Conservation (phyloP, 2,329 filamentous ascomycete species). For the Xylariaceae sp. region DNA sequence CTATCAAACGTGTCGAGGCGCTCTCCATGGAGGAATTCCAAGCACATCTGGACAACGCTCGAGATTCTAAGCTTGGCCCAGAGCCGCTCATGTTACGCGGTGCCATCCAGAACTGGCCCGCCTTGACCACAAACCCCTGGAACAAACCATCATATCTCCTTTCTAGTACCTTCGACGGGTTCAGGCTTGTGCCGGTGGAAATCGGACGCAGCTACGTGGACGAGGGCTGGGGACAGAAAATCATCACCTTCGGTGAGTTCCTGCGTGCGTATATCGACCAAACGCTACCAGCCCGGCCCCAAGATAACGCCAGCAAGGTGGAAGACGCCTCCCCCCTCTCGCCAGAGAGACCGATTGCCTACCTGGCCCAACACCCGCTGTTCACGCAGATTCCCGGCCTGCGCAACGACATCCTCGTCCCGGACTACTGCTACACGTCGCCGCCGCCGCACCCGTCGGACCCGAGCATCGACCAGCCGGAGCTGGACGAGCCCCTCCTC, state of each 20-base stretch:
- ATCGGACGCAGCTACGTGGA: constrained; percentile 87
- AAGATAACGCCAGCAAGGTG: neutral
- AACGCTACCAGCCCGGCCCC: constrained; percentile 17
- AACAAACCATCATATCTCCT: constrained; percentile 73
- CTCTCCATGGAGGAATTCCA: constrained; percentile 65
- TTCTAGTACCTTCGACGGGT: constrained; percentile 71
- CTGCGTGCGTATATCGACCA: constrained; percentile 61
- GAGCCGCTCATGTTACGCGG: constrained; percentile 71
- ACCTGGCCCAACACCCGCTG: constrained; percentile 90
- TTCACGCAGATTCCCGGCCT: constrained; percentile 80
- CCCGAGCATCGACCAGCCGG: constrained; percentile 40
- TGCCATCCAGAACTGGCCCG: constrained; percentile 74
- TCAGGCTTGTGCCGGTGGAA: constrained; percentile 83
- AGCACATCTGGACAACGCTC: constrained; percentile 54
- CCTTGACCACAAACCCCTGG: constrained; percentile 71
- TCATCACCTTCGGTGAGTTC: constrained; percentile 76
- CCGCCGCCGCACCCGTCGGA: constrained; percentile 60
- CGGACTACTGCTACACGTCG: constrained; percentile 80
- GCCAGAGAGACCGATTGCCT: constrained; percentile 56
- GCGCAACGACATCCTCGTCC: constrained; percentile 73
- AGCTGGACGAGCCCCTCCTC: constrained; percentile 64
- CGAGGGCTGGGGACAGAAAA: constrained; percentile 78
- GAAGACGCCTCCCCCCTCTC: neutral
- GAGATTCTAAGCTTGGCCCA: constrained; percentile 43
- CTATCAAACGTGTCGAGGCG: constrained; percentile 46